phyloP scores from a whole-genome alignment of 1,284 basidiomycete genomes.

The Tetrapyrgos nigripes region DNA sequence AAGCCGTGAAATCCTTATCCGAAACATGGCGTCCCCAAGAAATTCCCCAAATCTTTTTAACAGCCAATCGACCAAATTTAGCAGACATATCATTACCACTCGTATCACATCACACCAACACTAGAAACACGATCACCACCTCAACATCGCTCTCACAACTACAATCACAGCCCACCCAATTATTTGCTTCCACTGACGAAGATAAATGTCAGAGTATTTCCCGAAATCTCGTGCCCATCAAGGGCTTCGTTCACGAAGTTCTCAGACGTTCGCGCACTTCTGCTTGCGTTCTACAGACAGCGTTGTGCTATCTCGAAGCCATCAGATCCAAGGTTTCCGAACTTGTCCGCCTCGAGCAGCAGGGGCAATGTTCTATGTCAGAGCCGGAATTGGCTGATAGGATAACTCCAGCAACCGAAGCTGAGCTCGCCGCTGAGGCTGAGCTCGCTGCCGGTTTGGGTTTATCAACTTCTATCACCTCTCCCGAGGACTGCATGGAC shows the following conservation, averaged over 20 bases:
- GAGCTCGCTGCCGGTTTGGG: constrained; percentile 21
- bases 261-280: constrained; percentile 78
- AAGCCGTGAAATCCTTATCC: constrained; percentile 74
- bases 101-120: constrained; percentile 23
- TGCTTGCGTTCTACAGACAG: constrained; percentile 76
- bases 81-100: constrained; percentile 24
- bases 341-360: constrained; percentile 57
- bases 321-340: constrained; percentile 70
- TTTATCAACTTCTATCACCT: constrained; percentile 4
- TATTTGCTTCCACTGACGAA: constrained; percentile 18
- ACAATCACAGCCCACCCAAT: constrained; percentile 39
- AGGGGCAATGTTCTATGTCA: constrained; percentile 42
- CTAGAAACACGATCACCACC: constrained; percentile 52
- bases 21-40: constrained; percentile 80
- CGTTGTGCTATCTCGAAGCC: constrained; percentile 80
- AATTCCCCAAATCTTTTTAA: constrained; percentile 66
- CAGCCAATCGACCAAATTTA: constrained; percentile 42
- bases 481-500: constrained; percentile 35
- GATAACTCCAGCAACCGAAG: constrained; percentile 53
- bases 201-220: constrained; percentile 7
- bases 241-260: constrained; percentile 79
- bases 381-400: constrained; percentile 50
- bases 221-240: constrained; percentile 51
- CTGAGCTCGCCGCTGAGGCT: constrained; percentile 42
- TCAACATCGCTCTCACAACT: constrained; percentile 52